Percentiles rank a stretch among this genome's conserved stretches.
phyloP scores from a whole-genome alignment of 768 basidiomycete genomes.

The Suillus americanus region DNA sequence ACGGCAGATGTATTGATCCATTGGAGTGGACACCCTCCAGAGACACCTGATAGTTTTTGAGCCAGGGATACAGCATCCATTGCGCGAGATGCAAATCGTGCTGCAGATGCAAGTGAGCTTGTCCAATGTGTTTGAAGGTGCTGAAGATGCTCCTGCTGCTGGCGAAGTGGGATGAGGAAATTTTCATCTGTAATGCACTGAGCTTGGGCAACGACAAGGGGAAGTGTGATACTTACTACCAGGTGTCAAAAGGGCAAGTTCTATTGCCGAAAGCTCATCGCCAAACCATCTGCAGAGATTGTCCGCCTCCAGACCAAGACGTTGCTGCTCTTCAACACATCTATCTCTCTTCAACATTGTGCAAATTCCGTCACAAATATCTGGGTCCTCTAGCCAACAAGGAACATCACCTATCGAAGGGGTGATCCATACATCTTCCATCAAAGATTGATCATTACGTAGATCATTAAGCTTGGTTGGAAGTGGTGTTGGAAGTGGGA shows the following conservation, averaged over 20 bases:
- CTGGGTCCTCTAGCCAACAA: slow-evolving; percentile 10
- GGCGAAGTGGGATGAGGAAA: not conserved
- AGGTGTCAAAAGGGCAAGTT: slow-evolving; percentile 1
- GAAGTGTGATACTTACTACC: slow-evolving; percentile 2
- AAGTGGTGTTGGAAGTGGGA: slow-evolving; percentile 34
- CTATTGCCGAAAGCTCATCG: no score
- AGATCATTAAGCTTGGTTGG: slow-evolving; percentile 23
- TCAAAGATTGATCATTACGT: slow-evolving; percentile 16
- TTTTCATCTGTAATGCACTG: not conserved
- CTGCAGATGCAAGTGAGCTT: slow-evolving; percentile 7
- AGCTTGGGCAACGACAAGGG: not conserved
- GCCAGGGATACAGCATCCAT: not conserved
- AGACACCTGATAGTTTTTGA: slow-evolving; percentile 6
- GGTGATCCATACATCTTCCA: slow-evolving; percentile 38
- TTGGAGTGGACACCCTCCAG: no score
- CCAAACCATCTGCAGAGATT: no score
- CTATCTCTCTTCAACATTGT: slow-evolving; percentile 10
- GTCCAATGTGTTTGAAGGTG: slow-evolving; percentile 18
- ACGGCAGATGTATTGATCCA: not conserved
- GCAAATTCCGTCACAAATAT: slow-evolving; percentile 7
- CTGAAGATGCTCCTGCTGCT: slow-evolving; percentile 10
- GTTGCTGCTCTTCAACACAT: no score
- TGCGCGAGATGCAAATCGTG: not conserved
- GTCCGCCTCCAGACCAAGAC: no score
- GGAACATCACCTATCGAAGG: slow-evolving; percentile 13